Conservation (phyloP, 2,329 filamentous ascomycete species). For the Penicillium verrucosum region DNA sequence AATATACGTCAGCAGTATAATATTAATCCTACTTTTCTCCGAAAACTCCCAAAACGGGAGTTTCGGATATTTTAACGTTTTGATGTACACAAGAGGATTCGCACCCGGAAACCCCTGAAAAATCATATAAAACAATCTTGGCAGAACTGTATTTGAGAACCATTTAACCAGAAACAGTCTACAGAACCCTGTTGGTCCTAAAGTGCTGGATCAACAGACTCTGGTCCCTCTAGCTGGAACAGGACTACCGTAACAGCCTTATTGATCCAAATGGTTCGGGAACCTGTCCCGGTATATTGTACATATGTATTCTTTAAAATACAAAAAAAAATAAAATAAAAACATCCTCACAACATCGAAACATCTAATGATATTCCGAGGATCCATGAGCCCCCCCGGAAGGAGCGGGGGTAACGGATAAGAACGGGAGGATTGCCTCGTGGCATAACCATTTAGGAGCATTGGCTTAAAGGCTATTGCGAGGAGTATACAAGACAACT, state of each 20-base stretch:
- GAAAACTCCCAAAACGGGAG: no score
- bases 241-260: slow-evolving; percentile 4
- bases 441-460: not conserved
- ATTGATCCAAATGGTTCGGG: slow-evolving; percentile 5
- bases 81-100: not conserved
- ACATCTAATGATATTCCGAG: not conserved
- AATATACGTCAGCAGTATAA: not conserved
- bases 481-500: not conserved
- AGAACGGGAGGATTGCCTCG: not conserved
- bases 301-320: not conserved
- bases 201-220: slow-evolving; percentile 3
- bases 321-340: not conserved
- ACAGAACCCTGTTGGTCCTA: not conserved
- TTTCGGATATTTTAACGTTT: not conserved
- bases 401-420: not conserved
- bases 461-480: not conserved
- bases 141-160: not conserved
- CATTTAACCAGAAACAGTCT: not conserved
- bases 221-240: slow-evolving; percentile 2
- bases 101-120: not conserved
- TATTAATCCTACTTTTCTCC: not conserved
- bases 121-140: not conserved
- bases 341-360: not conserved
- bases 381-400: not conserved
- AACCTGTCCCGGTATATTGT: not conserved